Evolutionary conservation across 2,329 filamentous ascomycete genomes (phyloP), one percentile per base, ranked within the genome.

Genomic region (Trichoderma sp.): DNA sequence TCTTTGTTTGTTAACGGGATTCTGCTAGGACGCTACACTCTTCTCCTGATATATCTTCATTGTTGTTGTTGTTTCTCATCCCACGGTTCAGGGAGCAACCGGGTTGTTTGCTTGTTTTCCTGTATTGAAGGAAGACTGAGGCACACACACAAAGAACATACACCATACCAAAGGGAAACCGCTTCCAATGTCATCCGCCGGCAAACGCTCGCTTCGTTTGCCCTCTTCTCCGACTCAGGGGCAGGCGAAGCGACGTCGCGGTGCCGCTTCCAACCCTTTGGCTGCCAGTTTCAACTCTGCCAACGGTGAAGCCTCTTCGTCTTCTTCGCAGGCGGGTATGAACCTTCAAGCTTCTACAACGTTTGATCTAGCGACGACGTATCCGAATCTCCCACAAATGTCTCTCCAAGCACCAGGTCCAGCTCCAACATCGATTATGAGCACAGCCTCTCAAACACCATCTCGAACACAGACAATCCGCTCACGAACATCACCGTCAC

Each of bases 161-260:
- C 47, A 13, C 28, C 6, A 59, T 12, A 34, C 8, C 26, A 66
- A n/a, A 17, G 3, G 20, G 13, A 63, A 43, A 23, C 9, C 11
- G 12, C 28, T 26, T 55, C 30, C 4, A 23, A 55, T 55, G 43
- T 57, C 57, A 34, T 17, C 57, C 2, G 6, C 17, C 8, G 55
- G 58, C 20, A 62, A 63, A 63, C 68, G 55, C 3, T 61, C 68
- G 36, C 39, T 67, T 32, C 64, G 53, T 61, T 63, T 57, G 30
- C 69, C 50, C 6, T 12, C 69, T 9, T 57, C 69, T n/a, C 53
- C 69, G 28, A 15, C 17, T 61, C 39, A 61, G 20, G 63, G 53
- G 12, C 69, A 59, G 69, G 57, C 39, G 4, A 71, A 71, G 36
- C 62, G 69, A 50, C 50, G 69, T 28, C 43, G 69, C 34, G 26